These are phyloP conservation scores for Anacardium occidentale DNA, from an alignment of 345 rosid genomes.

Conservation along the genomic window DNA sequence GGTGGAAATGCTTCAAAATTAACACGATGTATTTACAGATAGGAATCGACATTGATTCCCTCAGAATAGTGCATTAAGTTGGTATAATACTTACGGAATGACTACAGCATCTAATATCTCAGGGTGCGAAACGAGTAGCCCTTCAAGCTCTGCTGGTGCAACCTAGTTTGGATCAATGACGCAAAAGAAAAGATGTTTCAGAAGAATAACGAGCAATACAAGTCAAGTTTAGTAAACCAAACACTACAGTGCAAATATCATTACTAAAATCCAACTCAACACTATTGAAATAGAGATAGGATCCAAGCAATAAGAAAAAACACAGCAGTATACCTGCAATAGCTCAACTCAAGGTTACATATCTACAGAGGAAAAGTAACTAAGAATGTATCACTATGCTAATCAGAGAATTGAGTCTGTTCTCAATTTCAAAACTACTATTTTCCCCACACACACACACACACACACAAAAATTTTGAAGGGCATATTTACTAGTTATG, in stretches of 20 bases:
- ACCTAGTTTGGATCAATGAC: conserved; percentile 41
- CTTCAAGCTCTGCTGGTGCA: conserved; percentile 98
- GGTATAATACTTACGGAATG: conserved; percentile 67
- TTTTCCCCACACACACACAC: too few species aligned
- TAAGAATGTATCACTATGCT: neutral
- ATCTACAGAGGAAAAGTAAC: neutral
- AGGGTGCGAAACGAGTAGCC: conserved; percentile 81
- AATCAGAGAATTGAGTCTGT: too few species aligned
- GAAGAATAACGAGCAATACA: neutral
- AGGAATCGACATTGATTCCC: neutral
- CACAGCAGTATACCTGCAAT: neutral
- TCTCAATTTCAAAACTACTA: too few species aligned
- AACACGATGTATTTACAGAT: neutral
- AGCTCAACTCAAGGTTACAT: neutral
- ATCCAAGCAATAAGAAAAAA: neutral
- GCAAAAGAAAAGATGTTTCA: conserved; percentile 2
- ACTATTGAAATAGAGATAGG: neutral
- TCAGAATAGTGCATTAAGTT: neutral
- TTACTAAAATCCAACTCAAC: too few species aligned
- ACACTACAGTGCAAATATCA: too few species aligned
- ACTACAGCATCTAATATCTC: conserved; percentile 80
- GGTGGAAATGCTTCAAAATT: neutral
- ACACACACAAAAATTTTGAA: too few species aligned
- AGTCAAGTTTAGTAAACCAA: neutral
- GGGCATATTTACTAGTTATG: too few species aligned